Percentiles rank a stretch among this genome's conserved stretches.
Conservation (phyloP, 2,329 filamentous ascomycete species). For the Aspergillus glaucus region DNA sequence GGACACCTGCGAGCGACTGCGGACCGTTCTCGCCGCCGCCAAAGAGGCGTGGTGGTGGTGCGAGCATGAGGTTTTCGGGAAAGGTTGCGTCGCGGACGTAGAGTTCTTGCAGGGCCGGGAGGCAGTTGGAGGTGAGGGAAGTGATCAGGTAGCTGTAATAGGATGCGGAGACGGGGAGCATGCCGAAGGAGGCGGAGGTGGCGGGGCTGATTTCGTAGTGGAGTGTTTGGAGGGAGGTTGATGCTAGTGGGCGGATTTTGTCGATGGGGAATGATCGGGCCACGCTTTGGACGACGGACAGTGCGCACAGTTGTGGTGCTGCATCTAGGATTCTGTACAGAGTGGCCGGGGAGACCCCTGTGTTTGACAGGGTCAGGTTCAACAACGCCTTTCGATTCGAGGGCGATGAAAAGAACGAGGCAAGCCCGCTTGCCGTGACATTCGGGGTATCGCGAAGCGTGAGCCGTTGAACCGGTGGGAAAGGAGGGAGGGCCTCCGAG, state of each 20-base stretch:
- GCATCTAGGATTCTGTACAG: conserved; percentile 39
- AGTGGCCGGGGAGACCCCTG: conserved; percentile 52
- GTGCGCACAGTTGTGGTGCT: conserved; percentile 36
- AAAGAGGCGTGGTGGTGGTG: conserved; percentile 56
- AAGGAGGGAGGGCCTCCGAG: conserved; percentile 59
- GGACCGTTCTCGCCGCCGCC: conserved; percentile 30
- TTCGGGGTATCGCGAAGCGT: conserved; percentile 65
- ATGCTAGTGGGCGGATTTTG: conserved; percentile 58
- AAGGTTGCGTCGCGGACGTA: conserved; percentile 84
- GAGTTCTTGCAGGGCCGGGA: conserved; percentile 67
- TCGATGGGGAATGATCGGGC: conserved; percentile 52
- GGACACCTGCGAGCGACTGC: conserved; percentile 22
- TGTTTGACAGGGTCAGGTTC: conserved; percentile 64
- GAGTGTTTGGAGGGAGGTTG: conserved; percentile 62
- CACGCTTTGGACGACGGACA: conserved; percentile 54
- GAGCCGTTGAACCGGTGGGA: conserved; percentile 69
- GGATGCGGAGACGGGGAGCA: conserved; percentile 46
- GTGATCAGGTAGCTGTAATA: conserved; percentile 83
- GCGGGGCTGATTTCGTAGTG: conserved; percentile 70
- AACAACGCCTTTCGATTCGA: conserved; percentile 57
- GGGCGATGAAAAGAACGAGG: conserved; percentile 58
- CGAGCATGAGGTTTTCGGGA: conserved; percentile 69
- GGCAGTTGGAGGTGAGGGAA: conserved; percentile 69
- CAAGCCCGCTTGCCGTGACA: conserved; percentile 66
- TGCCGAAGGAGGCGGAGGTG: conserved; percentile 49